Evolutionary conservation across 1,139 yeast species (phyloP).

Genomic region (Nakaseomyces sp.): DNA sequence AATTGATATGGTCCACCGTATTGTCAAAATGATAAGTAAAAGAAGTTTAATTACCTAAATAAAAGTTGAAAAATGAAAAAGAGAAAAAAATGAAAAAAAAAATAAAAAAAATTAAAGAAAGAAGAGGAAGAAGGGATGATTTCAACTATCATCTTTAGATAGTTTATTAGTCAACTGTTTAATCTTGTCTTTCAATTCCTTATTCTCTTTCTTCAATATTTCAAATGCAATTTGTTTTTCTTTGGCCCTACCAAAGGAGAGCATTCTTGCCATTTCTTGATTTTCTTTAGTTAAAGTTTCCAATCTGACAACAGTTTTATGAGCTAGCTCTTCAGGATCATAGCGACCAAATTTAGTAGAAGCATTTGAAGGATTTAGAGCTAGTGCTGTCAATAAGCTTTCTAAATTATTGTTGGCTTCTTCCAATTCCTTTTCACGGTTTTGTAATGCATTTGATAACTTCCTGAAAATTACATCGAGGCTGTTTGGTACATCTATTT

Average conservation of each 20-base stretch:
- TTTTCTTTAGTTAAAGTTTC: slow-evolving; percentile 61
- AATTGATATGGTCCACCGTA: neutral
- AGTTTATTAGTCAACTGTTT: slow-evolving; percentile 12
- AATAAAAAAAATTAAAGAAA: neutral
- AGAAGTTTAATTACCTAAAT: no score
- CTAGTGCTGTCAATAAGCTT: slow-evolving; percentile 48
- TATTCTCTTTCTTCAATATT: slow-evolving; percentile 44
- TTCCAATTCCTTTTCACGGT: slow-evolving; percentile 46
- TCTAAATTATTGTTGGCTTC: slow-evolving; percentile 57
- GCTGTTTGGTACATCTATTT: slow-evolving; percentile 18
- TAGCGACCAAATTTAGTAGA: slow-evolving; percentile 45
- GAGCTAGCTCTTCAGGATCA: slow-evolving; percentile 72
- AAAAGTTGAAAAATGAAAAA: no score
- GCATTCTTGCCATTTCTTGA: slow-evolving; percentile 56
- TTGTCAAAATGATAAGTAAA: neutral
- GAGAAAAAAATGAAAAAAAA: neutral
- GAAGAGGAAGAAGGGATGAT: neutral
- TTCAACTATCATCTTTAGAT: neutral
- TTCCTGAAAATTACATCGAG: slow-evolving; percentile 29
- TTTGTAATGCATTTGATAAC: slow-evolving; percentile 41
- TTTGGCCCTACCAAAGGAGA: slow-evolving; percentile 63
- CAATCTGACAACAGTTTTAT: slow-evolving; percentile 59
- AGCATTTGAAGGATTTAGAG: slow-evolving; percentile 38
- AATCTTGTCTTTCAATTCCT: slow-evolving; percentile 35
- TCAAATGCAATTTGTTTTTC: slow-evolving; percentile 65